A percentile compares a stretch with the other conserved stretches of the same genome.
Evolutionary conservation across 2,329 filamentous ascomycete species (phyloP).

Genomic region (Alternaria novae-zelandiae): DNA sequence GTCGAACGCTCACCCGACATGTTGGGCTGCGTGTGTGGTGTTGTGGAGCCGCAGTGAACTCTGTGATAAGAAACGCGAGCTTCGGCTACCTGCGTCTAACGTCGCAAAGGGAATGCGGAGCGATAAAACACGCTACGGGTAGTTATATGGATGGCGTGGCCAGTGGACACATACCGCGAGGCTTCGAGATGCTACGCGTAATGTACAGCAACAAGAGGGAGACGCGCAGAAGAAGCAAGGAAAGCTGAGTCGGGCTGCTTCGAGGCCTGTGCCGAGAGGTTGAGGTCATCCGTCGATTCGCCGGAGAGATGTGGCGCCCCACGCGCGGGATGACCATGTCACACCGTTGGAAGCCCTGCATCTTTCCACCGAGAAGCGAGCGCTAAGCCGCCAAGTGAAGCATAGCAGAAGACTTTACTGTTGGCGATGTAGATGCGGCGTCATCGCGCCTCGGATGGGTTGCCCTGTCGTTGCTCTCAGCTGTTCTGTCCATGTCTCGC

Average conservation of each 20-base stretch:
- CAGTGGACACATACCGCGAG: not conserved
- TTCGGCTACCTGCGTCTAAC: conserved; percentile 32
- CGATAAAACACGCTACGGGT: conserved; percentile 1
- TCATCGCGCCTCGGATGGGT: conserved; percentile 15
- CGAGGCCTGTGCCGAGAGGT: conserved; percentile 23
- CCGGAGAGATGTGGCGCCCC: not conserved
- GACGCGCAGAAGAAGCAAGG: conserved; percentile 11
- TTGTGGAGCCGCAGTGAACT: conserved; percentile 4
- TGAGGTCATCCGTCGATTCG: conserved; percentile 35
- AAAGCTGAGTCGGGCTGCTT: conserved; percentile 14
- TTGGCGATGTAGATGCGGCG: conserved; percentile 16
- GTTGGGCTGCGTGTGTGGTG: conserved; percentile 10
- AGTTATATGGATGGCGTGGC: not conserved
- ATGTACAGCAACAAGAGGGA: not conserved
- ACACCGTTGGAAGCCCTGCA: conserved; percentile 14
- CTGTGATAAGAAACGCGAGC: conserved; percentile 5
- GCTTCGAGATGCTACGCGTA: not conserved
- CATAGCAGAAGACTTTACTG: conserved; percentile 11
- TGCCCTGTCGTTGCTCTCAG: conserved; percentile 1
- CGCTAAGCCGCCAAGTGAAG: conserved; percentile 28
- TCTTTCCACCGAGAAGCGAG: conserved; percentile 11
- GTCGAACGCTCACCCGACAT: conserved; percentile 31
- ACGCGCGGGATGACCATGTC: conserved; percentile 26
- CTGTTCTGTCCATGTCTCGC: conserved; percentile 5
- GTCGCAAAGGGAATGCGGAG: conserved; percentile 17